Evolutionary conservation across 495 filamentous ascomycete genomes (phyloP), one percentile per base, ranked within the genome.

Genomic region (Neurospora sp.): DNA sequence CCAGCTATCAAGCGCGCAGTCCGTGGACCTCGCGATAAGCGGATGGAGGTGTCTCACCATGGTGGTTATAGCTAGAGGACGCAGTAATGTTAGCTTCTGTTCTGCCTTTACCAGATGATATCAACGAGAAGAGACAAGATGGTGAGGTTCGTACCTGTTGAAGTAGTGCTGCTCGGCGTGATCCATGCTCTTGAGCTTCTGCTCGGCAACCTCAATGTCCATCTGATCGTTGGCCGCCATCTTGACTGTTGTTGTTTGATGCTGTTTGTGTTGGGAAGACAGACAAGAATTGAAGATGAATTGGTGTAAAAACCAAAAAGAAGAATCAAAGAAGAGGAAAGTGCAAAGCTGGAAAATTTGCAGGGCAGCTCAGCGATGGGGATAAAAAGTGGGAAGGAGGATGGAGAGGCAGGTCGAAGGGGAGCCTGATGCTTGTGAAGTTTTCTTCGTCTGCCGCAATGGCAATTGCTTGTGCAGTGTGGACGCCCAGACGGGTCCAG

Each of bases 101-200:
- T 70, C 27, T 66, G n/a, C 35, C 1, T 66, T 7, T 66, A 8
- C 54, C 27, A 18, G 2, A 41, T 60, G 54, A 44, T 23, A 75
- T 46, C 66, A 35, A 72, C 23, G 71, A 44, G 69, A 66, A 75
- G 27, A 73, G 39, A 3, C 27, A 12, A 31, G 39, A 31, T 23
- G 14, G 31, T 39, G 31, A 38, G 9, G 12, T 72, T 80, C 89
- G 77, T 83, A 94, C 93, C 93, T 96, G 82, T 96, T 98, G 87
- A 98, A 98, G 85, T 98, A 98, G 83, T 96, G 94, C 78, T 93
- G 91, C 85, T 98, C 94, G 75, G 93, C 91, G 82, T 97, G 93
- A 77, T 91, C 91, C 86, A 93, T 89, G 76, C 87, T 85, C 82
- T 87, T 85, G 78, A 89, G 83, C 78, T 81, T 77, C 81, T 85